Evolutionary conservation across 1,284 basidiomycete genomes (phyloP).

Genomic region (Austroboletus novae-zelandiae): DNA sequence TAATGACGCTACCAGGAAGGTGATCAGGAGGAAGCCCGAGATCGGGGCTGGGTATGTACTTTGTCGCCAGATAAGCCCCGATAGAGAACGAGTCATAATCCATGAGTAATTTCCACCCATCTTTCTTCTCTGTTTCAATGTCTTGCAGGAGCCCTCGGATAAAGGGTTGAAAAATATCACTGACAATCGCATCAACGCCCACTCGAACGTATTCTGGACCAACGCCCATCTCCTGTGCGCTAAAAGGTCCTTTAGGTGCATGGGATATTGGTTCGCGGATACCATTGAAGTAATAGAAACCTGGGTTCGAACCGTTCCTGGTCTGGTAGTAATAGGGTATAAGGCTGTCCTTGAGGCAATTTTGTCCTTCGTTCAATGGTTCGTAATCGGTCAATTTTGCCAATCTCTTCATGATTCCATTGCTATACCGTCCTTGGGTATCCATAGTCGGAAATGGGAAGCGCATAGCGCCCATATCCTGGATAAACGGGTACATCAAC

Average conservation of each 20-base stretch:
- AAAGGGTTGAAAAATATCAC: slow-evolving; percentile 13
- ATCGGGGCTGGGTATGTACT: no score
- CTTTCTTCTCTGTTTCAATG: not conserved
- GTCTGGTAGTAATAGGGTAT: slow-evolving; percentile 10
- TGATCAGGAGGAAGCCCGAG: no score
- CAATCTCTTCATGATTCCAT: no score
- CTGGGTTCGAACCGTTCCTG: slow-evolving; percentile 2
- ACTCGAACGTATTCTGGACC: slow-evolving; percentile 10
- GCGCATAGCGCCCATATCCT: no score
- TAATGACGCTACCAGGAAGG: slow-evolving; percentile 14
- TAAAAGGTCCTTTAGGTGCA: slow-evolving; percentile 3
- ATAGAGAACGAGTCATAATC: no score
- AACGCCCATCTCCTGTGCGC: slow-evolving; percentile 9
- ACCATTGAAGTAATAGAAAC: slow-evolving; percentile 15
- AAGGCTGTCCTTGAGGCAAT: slow-evolving; percentile 6
- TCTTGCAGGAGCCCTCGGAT: slow-evolving; percentile 8
- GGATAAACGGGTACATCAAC: no score
- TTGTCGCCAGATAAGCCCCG: no score
- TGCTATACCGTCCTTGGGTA: no score
- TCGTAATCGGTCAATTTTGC: slow-evolving; percentile 20
- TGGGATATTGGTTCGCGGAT: slow-evolving; percentile 1
- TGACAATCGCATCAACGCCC: slow-evolving; percentile 8
- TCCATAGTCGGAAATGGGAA: no score
- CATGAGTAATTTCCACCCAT: slow-evolving; percentile 15
- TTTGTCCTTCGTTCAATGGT: slow-evolving; percentile 14